Evolutionary conservation across 2,329 filamentous ascomycete genomes (phyloP), one percentile per base, ranked within the genome.

Genomic region (Hansfordia pulvinata): DNA sequence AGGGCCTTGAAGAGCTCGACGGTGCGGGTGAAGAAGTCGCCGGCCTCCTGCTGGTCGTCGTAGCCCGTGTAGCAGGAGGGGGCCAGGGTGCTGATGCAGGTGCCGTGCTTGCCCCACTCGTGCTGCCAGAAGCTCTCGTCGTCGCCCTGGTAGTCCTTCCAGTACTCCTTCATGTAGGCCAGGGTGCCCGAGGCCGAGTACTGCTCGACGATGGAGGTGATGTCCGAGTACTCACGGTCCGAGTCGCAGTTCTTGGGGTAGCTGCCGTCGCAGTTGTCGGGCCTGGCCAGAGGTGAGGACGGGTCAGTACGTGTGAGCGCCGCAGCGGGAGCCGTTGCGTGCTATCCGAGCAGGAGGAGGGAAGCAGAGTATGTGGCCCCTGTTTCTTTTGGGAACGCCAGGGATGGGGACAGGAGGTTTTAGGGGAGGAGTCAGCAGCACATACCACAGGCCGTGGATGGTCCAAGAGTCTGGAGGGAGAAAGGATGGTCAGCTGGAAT

Each of bases 31-130:
- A 83, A 82, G 53, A 69, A 84, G 44, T 78, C 75, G 9, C 69
- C 63, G 1, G 74, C 72, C 41, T 83, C 79, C 33, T 77, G 60
- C 8, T 65, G 66, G 1, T 64, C 49, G 29, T 59, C 50, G 46
- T 80, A 77, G 39, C 56, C 45, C 4, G 53, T 50, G 52, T 82
- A 85, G 57, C 79, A 85, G 11, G 52, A 49, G 0, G 77, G 67
- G 24, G 74, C 60, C 8, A 84, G 60, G 0, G 79, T 84, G 39
- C 60, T 71, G 36, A 83, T 69, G 52, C 78, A 83, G n/a, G 61
- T 65, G 29, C 79, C 80, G 45, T 85, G 79, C 47, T 81, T 84
- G 36, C 60, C 57, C 70, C 73, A 84, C 49, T 84, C 78, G 47
- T 83, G 76, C 44, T 76, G 58, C 78, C 78, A 84, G 38, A 84